Conservation (phyloP, 1,284 basidiomycete genomes). For the Pseudozyma flocculosa region DNA sequence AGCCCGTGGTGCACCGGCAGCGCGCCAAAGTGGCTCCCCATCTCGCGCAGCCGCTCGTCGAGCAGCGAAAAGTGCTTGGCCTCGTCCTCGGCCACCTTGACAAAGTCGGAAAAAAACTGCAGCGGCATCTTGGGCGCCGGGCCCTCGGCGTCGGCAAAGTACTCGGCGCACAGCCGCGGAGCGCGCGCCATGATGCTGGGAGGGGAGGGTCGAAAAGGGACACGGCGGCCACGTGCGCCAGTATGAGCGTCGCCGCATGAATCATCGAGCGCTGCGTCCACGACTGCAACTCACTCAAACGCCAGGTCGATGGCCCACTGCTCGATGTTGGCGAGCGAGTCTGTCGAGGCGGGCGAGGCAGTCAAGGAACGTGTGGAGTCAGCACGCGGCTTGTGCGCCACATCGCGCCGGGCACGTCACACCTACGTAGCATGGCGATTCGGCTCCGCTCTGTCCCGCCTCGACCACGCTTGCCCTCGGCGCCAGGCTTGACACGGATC, state of each 20-base stretch:
- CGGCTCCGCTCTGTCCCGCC: constrained; percentile 67
- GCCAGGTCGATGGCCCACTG: constrained; percentile 72
- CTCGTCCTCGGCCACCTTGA: constrained; percentile 73
- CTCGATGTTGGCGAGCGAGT: constrained; percentile 84
- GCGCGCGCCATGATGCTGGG: constrained; percentile 71
- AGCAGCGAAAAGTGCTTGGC: constrained; percentile 66
- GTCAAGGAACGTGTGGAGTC: too few species aligned
- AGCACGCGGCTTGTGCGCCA: too few species aligned
- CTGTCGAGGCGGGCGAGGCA: not conserved
- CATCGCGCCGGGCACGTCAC: too few species aligned
- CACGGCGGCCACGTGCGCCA: not conserved
- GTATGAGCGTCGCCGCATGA: too few species aligned
- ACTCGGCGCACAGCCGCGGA: constrained; percentile 38
- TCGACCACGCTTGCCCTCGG: constrained; percentile 66
- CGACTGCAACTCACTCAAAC: constrained; percentile 36
- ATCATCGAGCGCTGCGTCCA: too few species aligned
- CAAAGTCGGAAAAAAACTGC: constrained; percentile 57
- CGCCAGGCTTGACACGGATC: constrained; percentile 68
- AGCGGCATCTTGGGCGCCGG: constrained; percentile 38
- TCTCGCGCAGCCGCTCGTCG: constrained; percentile 61
- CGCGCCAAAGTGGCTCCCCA: constrained; percentile 73
- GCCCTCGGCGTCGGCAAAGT: constrained; percentile 12
- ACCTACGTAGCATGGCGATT: constrained; percentile 67
- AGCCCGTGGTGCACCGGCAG: constrained; percentile 61
- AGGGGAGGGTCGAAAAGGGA: not conserved